These are phyloP conservation scores for Paraglomus brasilianum DNA, from an alignment of 192 early-diverging fungal species.

Conservation along the genomic window DNA sequence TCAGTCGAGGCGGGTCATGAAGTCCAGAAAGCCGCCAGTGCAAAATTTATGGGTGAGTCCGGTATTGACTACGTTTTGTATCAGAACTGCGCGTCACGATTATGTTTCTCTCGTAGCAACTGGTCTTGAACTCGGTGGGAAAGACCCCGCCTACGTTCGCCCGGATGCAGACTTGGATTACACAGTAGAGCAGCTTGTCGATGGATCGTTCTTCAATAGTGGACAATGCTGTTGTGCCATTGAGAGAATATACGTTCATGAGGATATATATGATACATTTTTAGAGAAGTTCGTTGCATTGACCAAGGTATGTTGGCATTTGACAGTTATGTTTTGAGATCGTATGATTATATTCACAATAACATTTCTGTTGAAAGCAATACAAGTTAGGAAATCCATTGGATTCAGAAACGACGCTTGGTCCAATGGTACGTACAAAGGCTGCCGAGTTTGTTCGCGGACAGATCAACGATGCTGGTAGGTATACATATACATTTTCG, in stretches of 20 bases:
- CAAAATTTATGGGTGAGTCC: conserved; percentile 58
- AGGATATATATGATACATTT: conserved; percentile 67
- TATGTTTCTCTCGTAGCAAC: conserved; percentile 45
- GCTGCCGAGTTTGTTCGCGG: conserved; percentile 68
- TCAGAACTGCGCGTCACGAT: not conserved
- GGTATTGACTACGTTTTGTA: not conserved
- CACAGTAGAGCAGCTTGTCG: conserved; percentile 73
- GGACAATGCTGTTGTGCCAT: conserved; percentile 83
- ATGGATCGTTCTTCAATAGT: conserved; percentile 80
- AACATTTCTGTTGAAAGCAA: conserved; percentile 33
- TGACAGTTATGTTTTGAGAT: not conserved
- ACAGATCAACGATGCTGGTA: conserved; percentile 68
- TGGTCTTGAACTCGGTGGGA: conserved; percentile 81
- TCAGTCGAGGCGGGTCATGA: conserved; percentile 69
- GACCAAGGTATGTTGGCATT: conserved; percentile 44
- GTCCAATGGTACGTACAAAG: conserved; percentile 68
- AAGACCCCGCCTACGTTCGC: conserved; percentile 81
- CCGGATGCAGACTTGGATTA: conserved; percentile 67
- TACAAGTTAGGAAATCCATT: conserved; percentile 72
- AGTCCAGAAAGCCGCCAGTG: conserved; percentile 54
- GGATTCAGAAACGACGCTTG: conserved; percentile 60
- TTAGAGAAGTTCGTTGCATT: conserved; percentile 57
- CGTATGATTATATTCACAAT: not conserved
- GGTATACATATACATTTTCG: conserved; percentile 8
- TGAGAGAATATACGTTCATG: conserved; percentile 79